Conservation (phyloP, 2,329 filamentous ascomycete species). For the Aulographum hederae region DNA sequence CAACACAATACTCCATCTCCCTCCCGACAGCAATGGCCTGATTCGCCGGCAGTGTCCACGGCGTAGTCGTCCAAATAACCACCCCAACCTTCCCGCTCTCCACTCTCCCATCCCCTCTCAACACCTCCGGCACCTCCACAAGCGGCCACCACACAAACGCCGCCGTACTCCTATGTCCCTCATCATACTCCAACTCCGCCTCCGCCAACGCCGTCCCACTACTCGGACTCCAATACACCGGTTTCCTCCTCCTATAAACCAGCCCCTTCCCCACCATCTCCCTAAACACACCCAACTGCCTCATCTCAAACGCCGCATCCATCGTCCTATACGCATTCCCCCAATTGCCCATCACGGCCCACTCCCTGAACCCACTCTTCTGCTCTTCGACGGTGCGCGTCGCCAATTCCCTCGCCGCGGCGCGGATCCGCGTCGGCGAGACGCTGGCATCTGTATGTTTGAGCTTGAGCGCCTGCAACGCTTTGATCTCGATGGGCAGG, state of each 20-base stretch:
- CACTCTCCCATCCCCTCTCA: constrained; percentile 11
- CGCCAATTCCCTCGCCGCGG: constrained; percentile 47
- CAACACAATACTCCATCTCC: constrained; percentile 54
- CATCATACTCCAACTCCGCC: constrained; percentile 69
- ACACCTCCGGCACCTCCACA: constrained; percentile 23
- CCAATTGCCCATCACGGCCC: constrained; percentile 71
- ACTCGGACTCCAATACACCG: constrained; percentile 74
- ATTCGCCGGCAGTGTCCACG: constrained; percentile 93
- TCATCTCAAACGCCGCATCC: constrained; percentile 55
- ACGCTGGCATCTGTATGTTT: no score
- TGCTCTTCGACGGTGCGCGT: constrained; percentile 50
- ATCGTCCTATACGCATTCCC: constrained; percentile 60
- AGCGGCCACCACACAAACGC: constrained; percentile 72
- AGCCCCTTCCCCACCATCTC: constrained; percentile 53
- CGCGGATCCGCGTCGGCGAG: constrained; percentile 32
- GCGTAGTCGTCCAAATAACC: constrained; percentile 98
- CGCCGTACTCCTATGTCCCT: constrained; percentile 50
- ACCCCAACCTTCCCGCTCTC: constrained; percentile 41
- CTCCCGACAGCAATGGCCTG: constrained; percentile 67
- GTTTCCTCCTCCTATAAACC: constrained; percentile 63
- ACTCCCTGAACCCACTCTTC: constrained; percentile 54
- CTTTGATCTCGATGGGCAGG: constrained; percentile 91
- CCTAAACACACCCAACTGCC: constrained; percentile 58
- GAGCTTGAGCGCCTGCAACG: constrained; percentile 43
- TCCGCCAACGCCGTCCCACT: constrained; percentile 66